Percentiles rank a stretch among this genome's conserved stretches.
These are phyloP conservation scores for Rhododendron ovatum DNA, from an alignment of 148 eudicot species.

Conservation along the genomic window DNA sequence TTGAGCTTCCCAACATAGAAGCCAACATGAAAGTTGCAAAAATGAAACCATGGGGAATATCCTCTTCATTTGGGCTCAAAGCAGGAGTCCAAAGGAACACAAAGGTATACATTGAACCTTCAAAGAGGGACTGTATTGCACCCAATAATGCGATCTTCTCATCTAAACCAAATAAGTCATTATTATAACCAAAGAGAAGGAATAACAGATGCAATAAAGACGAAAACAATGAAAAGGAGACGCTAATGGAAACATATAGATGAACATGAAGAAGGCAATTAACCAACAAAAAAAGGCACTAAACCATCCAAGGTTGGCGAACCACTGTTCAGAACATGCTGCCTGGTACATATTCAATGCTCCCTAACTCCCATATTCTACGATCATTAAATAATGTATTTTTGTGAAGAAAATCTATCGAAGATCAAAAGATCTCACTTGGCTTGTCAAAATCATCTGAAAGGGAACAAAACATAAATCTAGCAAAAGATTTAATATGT, in stretches of 20 bases:
- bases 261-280: not conserved
- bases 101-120: constrained; percentile 97
- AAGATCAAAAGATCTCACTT: not conserved
- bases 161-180: constrained; percentile 40
- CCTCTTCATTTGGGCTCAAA: constrained; percentile 91
- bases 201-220: not conserved
- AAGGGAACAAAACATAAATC: not conserved
- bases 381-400: not conserved
- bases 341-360: not conserved
- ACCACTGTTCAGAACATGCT: not conserved
- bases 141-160: constrained; percentile 95
- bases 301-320: not conserved
- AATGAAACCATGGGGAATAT: constrained; percentile 92
- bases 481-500: not conserved
- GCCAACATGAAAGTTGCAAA: constrained; percentile 98
- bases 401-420: not conserved
- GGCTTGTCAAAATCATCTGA: not conserved
- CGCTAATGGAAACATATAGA: not conserved
- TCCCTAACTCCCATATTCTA: not conserved
- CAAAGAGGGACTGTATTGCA: constrained; percentile 94
- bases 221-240: not conserved
- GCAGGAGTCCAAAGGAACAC: constrained; percentile 99
- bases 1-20: constrained; percentile 94
- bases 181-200: not conserved
- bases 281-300: not conserved